Percentiles rank a stretch among this genome's conserved stretches.
Conservation (phyloP, 345 rosid species). For the Arabidopsis arenosa region DNA sequence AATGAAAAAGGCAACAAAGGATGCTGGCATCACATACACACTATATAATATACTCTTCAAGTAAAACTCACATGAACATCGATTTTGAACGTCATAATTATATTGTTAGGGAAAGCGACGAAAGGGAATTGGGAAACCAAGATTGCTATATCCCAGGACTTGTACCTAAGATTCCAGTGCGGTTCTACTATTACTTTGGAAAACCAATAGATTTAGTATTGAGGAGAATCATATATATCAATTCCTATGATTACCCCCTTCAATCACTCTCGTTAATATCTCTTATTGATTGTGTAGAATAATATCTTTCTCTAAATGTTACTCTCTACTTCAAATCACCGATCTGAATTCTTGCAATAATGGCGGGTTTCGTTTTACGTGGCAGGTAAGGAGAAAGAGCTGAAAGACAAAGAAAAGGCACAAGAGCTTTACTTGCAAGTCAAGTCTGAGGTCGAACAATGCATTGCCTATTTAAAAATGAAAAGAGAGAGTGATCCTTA, state of each 20-base stretch:
- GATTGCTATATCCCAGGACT: conserved; percentile 57
- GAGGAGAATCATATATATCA: too few relatives aligned
- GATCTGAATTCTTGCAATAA: conserved; percentile 1
- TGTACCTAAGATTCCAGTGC: conserved; percentile 76
- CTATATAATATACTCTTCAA: too few relatives aligned
- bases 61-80: conserved; percentile 3
- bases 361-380: not conserved
- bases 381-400: conserved; percentile 56
- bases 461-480: conserved; percentile 59
- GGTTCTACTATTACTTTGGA: conserved; percentile 75
- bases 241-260: too few relatives aligned
- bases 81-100: conserved; percentile 1
- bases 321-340: not conserved
- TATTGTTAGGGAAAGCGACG: conserved; percentile 50
- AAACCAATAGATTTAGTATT: conserved; percentile 67
- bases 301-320: not conserved
- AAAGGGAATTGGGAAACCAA: conserved; percentile 66
- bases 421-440: conserved; percentile 65
- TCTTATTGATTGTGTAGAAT: too few relatives aligned
- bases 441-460: conserved; percentile 66
- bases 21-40: conserved; percentile 34
- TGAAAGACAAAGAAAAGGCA: conserved; percentile 58
- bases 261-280: too few relatives aligned
- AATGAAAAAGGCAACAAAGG: conserved; percentile 54
- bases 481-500: conserved; percentile 76